Evolutionary conservation across 768 basidiomycete genomes (phyloP).

Genomic region (Russula emetica): DNA sequence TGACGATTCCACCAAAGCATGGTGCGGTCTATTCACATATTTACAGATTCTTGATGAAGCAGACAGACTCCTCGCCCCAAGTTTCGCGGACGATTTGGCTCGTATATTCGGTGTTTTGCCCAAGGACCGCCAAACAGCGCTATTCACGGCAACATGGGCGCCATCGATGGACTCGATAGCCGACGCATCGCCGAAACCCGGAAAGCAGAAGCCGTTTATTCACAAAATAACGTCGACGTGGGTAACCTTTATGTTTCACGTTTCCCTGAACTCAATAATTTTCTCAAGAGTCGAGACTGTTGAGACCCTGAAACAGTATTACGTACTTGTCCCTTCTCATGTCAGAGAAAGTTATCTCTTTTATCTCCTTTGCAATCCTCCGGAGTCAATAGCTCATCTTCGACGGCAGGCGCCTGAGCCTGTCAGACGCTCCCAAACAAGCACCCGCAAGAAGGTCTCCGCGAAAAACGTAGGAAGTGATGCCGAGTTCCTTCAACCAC

Average conservation of each 20-base stretch:
- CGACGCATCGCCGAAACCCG: slow-evolving; percentile 64
- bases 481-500: slow-evolving; percentile 65
- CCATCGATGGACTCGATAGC: slow-evolving; percentile 78
- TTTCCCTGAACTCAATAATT: slow-evolving; percentile 12
- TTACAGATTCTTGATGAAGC: slow-evolving; percentile 91
- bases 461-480: slow-evolving; percentile 32
- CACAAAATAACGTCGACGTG: slow-evolving; percentile 74
- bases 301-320: slow-evolving; percentile 79
- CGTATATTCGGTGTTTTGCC: slow-evolving; percentile 76
- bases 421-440: slow-evolving; percentile 29
- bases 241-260: slow-evolving; percentile 31
- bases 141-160: slow-evolving; percentile 95
- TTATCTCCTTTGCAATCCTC: slow-evolving; percentile 85
- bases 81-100: slow-evolving; percentile 81
- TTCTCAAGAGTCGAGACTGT: slow-evolving; percentile 78
- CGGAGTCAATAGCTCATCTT: slow-evolving; percentile 65
- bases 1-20: neutral
- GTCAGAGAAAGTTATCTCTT: slow-evolving; percentile 90
- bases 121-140: slow-evolving; percentile 85
- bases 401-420: slow-evolving; percentile 47
- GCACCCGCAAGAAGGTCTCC: slow-evolving; percentile 31
- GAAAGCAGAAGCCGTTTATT: slow-evolving; percentile 84
- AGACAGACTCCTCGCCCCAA: slow-evolving; percentile 83
- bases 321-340: slow-evolving; percentile 90
- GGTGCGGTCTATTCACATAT: neutral